Evolutionary conservation across 2,329 filamentous ascomycete genomes (phyloP), one percentile per base, ranked within the genome.

Genomic region (Fulvia fulva): DNA sequence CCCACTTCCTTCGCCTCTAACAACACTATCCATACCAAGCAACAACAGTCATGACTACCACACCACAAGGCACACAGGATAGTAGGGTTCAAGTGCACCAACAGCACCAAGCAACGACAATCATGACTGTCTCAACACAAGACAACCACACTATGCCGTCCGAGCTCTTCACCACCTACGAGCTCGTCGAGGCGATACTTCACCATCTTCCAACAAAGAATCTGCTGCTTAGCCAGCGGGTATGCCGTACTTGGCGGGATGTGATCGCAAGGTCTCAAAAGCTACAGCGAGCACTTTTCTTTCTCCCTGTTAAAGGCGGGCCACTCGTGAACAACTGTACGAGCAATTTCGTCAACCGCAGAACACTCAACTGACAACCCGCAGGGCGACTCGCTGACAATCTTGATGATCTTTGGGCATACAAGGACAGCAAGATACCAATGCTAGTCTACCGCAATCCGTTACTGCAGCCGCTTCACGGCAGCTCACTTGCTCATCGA

Each of bases 131-230:
- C 6, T 16, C 16, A 41, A n/a, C 34, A 41, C 34, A 14, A 41
- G 16, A 16, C 34, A 8, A 41, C 37, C 37, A 41, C 16, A 5
- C 14, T 4, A 41, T 41, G 37, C 3, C 19, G 11, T 26, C 51
- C 5, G 28, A 46, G 23, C 28, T 59, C 22, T 25, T 62, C 12
- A 14, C 14, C 50, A 60, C 54, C 9, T 53, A 21, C 23, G 58
- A 61, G 51, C 55, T 61, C 8, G 45, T 61, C 11, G 55, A 61
- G 30, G 9, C 37, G 1, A 55, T 58, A 28, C 25, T 61, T 5
- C 25, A 58, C 8, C 30, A 37, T 16, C 51, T 61, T 4, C 46
- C 58, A 2, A 45, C 57, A 12, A 41, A 55, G n/a, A 28, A 56
- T 16, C n/a, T 58, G 14, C 32, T 61, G 23, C 30, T 51, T 11